These are phyloP conservation scores for Fusarium subglutinans DNA, from an alignment of 2,329 filamentous ascomycete genomes.

Conservation along the genomic window DNA sequence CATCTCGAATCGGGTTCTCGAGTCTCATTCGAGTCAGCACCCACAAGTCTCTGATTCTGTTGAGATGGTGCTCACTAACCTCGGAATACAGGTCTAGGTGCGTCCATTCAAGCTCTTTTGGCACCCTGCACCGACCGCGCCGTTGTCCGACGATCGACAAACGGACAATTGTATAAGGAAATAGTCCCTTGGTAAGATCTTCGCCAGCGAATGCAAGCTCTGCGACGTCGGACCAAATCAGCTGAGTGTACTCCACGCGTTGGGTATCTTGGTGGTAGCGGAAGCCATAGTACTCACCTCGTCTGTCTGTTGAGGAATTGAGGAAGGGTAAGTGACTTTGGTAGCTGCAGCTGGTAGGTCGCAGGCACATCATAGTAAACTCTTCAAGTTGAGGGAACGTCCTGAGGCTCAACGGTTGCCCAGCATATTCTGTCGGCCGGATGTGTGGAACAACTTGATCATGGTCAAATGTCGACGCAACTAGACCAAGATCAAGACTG, in stretches of 20 bases:
- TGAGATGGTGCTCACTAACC: not conserved
- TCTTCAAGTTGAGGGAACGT: conserved; percentile 6
- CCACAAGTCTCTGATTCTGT: conserved; percentile 11
- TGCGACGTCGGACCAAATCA: conserved; percentile 11
- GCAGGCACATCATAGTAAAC: conserved; percentile 18
- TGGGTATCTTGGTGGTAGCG: conserved; percentile 10
- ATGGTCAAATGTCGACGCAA: conserved; percentile 3
- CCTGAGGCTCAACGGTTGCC: not conserved
- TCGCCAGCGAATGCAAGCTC: not conserved
- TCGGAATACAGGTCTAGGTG: not conserved
- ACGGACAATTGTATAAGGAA: conserved; percentile 3
- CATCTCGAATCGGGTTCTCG: not conserved
- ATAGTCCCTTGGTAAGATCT: not conserved
- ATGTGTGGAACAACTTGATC: not conserved
- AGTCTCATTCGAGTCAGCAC: not conserved
- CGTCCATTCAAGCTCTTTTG: conserved; percentile 7
- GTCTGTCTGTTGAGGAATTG: not conserved
- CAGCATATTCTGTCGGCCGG: not conserved
- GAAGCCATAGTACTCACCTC: conserved; percentile 28
- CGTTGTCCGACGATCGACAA: conserved; percentile 24
- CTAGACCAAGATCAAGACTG: not conserved
- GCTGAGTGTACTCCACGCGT: conserved; percentile 10
- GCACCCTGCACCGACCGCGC: not conserved
- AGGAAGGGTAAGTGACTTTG: not conserved
- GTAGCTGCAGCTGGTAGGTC: not conserved